Base-by-base conservation (phyloP, 768 basidiomycete species). In the Boletus sensibilis region DNA sequence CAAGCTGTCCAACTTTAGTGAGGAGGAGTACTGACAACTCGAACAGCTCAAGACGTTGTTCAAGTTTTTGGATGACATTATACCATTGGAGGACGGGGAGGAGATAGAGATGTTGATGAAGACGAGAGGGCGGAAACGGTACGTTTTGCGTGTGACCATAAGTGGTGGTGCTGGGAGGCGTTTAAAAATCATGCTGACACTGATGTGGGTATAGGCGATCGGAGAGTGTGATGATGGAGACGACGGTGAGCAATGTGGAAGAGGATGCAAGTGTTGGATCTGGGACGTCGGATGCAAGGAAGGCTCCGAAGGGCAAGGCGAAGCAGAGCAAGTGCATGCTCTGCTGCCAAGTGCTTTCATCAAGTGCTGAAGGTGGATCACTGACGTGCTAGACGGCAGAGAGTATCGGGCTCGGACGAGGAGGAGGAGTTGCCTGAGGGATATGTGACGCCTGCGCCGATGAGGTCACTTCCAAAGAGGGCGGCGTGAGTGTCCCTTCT, bases 1-100 rank as follows among this genome's bases (percentile, higher is more conserved):
- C 52, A 84, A 88, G 62, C 74, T 94, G 14, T 83, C 85, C 57
- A 80, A 79, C 56, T 87, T 92, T 68, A 83, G 79, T 56, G 88
- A 90, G 64, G 86, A 82, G 35, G 87, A 91, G 42, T 85, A 82
- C 56, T 74, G 86, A 56, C 76, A 86, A 52, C 75, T 90, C 3
- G 81, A 85, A 51, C 75, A 82, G 33, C 78, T 90, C 27, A 78
- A 82, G 39, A 79, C 82, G 0, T 64, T 89, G 27, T 92, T 92
- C 65, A 77, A 80, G 44, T 88, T 88, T 67, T 63, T 91, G 68
- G 90, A 92, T 59, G 82, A 84, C 11, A 81, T 92, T 42, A 78
- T 88, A 41, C 85, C 88, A 2, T 71, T 83, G 39, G 85, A 84
- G n/a, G 9, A 27, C 6, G 27, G 27, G 6, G 85, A 86, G 39